Conservation (phyloP, 2,329 filamentous ascomycete species). For the Leptographium lundbergii region DNA sequence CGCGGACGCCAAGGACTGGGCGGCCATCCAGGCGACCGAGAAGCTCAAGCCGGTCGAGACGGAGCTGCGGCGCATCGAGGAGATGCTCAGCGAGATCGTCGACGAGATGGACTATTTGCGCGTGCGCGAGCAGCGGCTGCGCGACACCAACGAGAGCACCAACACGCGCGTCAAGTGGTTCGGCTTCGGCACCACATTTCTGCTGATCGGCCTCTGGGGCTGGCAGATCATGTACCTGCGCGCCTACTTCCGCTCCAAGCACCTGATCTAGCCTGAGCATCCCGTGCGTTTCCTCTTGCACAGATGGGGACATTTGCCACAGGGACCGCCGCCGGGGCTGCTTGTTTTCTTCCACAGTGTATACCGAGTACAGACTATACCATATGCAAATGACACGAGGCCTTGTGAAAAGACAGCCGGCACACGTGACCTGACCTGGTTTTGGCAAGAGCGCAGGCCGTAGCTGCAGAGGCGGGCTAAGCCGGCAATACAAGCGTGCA, state of each 20-base stretch:
- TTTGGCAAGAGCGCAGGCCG: too few relatives aligned
- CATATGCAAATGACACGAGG: too few relatives aligned
- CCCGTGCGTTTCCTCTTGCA: too few relatives aligned
- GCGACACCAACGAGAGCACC: conserved; percentile 98
- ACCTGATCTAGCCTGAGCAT: conserved; percentile 41
- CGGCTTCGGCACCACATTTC: conserved; percentile 81
- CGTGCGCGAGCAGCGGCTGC: conserved; percentile 77
- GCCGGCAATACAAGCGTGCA: too few relatives aligned
- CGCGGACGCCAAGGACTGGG: conserved; percentile 97
- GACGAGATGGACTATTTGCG: conserved; percentile 94
- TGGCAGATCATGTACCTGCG: conserved; percentile 98
- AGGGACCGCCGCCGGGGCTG: too few relatives aligned
- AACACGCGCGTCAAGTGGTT: conserved; percentile 99
- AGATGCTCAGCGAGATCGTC: conserved; percentile 80
- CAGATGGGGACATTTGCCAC: too few relatives aligned
- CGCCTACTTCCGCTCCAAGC: conserved; percentile 84
- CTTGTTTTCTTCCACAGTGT: too few relatives aligned
- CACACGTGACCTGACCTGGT: too few relatives aligned
- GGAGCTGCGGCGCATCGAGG: conserved; percentile 84
- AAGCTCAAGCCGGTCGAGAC: conserved; percentile 97
- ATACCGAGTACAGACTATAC: too few relatives aligned
- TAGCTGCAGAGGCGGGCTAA: too few relatives aligned
- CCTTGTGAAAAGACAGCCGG: too few relatives aligned
- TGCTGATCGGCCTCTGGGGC: conserved; percentile 75
- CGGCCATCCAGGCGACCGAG: conserved; percentile 86